Conservation (phyloP, 306 rosid genomes). For the Quercus variabilis region DNA sequence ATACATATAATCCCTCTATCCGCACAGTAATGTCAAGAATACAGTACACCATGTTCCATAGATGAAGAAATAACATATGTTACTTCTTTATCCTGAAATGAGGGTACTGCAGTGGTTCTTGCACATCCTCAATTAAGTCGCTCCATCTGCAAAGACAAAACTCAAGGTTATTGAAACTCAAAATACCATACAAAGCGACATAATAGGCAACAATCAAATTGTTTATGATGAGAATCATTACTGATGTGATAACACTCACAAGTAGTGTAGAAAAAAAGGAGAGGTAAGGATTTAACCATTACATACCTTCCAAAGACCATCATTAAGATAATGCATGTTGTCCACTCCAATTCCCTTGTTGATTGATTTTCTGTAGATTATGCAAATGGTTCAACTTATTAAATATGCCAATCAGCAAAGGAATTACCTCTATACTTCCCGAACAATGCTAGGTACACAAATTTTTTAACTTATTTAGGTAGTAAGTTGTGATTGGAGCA, state of each 20-base stretch:
- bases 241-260: background rate
- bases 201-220: background rate
- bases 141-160: conserved; percentile 56
- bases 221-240: background rate
- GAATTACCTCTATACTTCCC: background rate
- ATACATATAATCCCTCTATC: conserved; percentile 14
- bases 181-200: background rate
- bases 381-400: conserved; percentile 17
- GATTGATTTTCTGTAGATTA: conserved; percentile 64
- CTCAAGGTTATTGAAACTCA: background rate
- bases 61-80: background rate
- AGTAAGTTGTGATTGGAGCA: too few species aligned
- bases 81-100: background rate
- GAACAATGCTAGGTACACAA: too few species aligned
- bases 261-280: background rate
- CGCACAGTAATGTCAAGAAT: conserved; percentile 26
- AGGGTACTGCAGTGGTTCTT: conserved; percentile 6
- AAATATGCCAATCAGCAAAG: conserved; percentile 16
- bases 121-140: conserved; percentile 60
- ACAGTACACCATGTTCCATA: conserved; percentile 12
- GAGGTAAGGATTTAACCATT: conserved; percentile 7
- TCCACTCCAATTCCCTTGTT: conserved; percentile 98
- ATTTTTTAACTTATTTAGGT: too few species aligned
- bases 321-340: conserved; percentile 97
- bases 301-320: conserved; percentile 97